Evolutionary conservation across 495 filamentous ascomycete genomes (phyloP), one percentile per base, ranked within the genome.

Genomic region (Cairneyella variabilis): DNA sequence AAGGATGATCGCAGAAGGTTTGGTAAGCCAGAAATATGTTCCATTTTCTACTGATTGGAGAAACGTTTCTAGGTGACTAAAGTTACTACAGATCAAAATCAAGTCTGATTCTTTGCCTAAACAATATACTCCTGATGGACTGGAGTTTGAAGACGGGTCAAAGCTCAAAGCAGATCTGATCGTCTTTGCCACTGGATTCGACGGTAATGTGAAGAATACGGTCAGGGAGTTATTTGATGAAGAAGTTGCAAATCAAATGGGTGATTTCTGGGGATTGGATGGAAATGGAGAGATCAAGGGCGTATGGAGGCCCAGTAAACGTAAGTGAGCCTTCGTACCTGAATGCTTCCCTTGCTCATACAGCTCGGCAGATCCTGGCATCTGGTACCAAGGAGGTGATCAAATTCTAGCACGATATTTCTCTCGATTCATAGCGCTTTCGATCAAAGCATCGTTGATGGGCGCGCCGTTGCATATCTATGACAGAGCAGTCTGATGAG

Each of bases 171-270:
- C 51, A 11, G 56, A 58, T 45, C 32, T 54, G 5, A 40, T 58
- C 49, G 51, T 58, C 26, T 58, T 58, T 26, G 43, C 56, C 9
- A 58, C 56, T 1, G 56, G 56, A 11, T 58, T 58, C 27, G 32
- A 47, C 6, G 36, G 11, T 0, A 51, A 56, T 38, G 44, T 51
- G 45, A 22, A 25, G 21, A 48, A 51, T 28, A 7, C 44, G 2
- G 39, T 43, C 5, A 30, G 34, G 32, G 38, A 44, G 20, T 7
- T 56, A 12, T 55, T 55, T 26, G 52, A 44, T 2, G 17, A 28
- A 1, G 32, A 39, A 14, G 25, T 48, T 21, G 52, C 52, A 4
- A 44, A 48, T 11, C 21, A 48, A 17, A 42, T 55, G 32, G 52
- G 44, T 10, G 52, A 55, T 32, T 55, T 48, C 20, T 55, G 32